Base-by-base conservation (phyloP, 768 basidiomycete genomes). In the Phlebiopsis gigantea region DNA sequence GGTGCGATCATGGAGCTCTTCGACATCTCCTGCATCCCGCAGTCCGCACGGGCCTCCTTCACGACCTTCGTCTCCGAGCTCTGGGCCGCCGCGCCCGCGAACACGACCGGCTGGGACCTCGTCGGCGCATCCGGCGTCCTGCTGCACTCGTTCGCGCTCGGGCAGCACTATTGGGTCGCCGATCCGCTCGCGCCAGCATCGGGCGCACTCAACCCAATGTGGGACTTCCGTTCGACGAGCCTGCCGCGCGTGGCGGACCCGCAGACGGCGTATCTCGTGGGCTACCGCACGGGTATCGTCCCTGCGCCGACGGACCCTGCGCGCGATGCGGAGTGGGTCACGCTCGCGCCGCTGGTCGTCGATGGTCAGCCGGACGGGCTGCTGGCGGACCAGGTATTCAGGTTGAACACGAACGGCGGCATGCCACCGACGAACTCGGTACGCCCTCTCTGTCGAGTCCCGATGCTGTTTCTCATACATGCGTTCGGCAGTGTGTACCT, bases 91-190 rank as follows among this genome's bases (percentile, higher is more conserved):
- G 55, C 63, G 12, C 57, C 62, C 10, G 21, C 56, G 5, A 46
- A 24, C 12, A 19, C 63, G n/a, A 65, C 66, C 5, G 50, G 59
- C 4, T 53, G 57, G 28, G 57, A 62, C 10, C 34, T 69, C 21
- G 59, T 65, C 29, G 9, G 41, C 7, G 46, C n/a, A 24, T 45
- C 58, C 31, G 63, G 42, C 50, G 53, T 53, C 10, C 1, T 61
- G 43, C 39, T 60, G 55, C 51, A 53, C 22, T 52, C 68, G 17
- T 17, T 63, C 50, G 63, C 73, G 45, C 70, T 78, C 28, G 78
- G 77, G 7, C 73, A 81, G 57, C 83, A 87, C 61, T 84, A 78
- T 73, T 87, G 82, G 65, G 71, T 81, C 30, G 64, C 72, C 0
- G 77, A 78, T 63, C 71, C 77, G 3, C 61, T 72, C 49, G 67